These are phyloP conservation scores for Ensete ventricosum DNA, from an alignment of 176 grass and related monocot genomes.

Conservation along the genomic window DNA sequence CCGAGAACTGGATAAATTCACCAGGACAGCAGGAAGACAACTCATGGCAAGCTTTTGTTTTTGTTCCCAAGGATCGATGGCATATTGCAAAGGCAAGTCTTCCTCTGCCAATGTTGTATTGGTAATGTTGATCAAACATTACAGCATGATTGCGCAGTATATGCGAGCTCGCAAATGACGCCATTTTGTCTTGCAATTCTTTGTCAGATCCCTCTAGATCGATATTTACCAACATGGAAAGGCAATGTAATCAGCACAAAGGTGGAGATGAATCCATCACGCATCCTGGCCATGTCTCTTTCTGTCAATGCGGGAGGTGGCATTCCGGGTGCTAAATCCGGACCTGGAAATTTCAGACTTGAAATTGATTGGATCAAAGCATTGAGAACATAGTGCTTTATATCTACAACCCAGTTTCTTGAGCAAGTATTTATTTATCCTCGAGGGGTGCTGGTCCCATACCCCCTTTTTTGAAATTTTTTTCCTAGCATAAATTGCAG, in stretches of 20 bases:
- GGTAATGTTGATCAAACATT: neutral
- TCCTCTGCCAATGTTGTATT: neutral
- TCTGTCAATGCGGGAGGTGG: conserved; percentile 76
- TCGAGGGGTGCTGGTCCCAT: neutral
- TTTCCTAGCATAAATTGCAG: no score
- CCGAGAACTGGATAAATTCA: conserved; percentile 93
- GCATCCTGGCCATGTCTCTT: conserved; percentile 74
- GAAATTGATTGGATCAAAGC: conserved; percentile 97
- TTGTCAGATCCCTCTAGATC: conserved; percentile 63
- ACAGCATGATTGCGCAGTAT: neutral
- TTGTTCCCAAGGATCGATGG: conserved; percentile 49
- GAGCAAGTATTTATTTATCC: neutral
- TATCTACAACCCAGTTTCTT: neutral
- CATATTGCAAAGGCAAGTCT: conserved; percentile 61
- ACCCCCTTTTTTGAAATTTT: neutral
- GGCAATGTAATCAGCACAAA: conserved; percentile 65
- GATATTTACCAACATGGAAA: conserved; percentile 77
- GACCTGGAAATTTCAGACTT: conserved; percentile 63
- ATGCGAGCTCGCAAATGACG: conserved; percentile 1
- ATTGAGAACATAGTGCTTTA: conserved; percentile 28
- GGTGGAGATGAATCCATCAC: conserved; percentile 87
- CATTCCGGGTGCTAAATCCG: conserved; percentile 66
- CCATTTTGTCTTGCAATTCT: neutral
- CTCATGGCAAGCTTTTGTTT: conserved; percentile 91
- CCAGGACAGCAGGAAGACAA: conserved; percentile 90